phyloP scores from a whole-genome alignment of 345 rosid genomes.

The Camelina neglecta region DNA sequence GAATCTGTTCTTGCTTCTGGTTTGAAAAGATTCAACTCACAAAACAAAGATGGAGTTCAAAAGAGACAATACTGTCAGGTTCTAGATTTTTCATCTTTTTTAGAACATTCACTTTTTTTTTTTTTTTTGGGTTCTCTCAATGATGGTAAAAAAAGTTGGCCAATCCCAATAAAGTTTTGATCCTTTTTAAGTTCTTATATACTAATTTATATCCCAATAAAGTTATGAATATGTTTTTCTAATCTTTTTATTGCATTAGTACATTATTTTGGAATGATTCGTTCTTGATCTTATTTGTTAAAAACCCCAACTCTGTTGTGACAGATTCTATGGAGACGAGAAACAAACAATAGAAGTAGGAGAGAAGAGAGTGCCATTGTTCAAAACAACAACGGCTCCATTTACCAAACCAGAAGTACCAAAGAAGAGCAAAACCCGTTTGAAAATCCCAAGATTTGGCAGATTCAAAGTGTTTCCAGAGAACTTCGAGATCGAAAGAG shows the following conservation, averaged over 20 bases:
- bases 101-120: background rate
- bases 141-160: constrained; percentile 10
- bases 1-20: constrained; percentile 21
- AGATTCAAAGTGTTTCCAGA: constrained; percentile 67
- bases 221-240: background rate
- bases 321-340: constrained; percentile 58
- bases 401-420: constrained; percentile 44
- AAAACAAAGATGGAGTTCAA: constrained; percentile 54
- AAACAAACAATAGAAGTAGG: constrained; percentile 40
- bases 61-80: constrained; percentile 66
- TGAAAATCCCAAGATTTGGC: constrained; percentile 51
- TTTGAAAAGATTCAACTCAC: background rate
- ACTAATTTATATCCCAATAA: background rate
- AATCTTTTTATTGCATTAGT: background rate
- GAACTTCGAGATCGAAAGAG: constrained; percentile 49
- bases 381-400: constrained; percentile 52
- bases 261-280: constrained; percentile 13
- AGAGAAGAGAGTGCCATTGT: constrained; percentile 55
- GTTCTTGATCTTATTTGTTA: constrained; percentile 26
- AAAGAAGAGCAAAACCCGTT: constrained; percentile 29
- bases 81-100: constrained; percentile 19
- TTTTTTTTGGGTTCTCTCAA: constrained; percentile 21
- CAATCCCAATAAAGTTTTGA: constrained; percentile 42
- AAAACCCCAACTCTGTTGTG: constrained; percentile 13
- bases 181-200: background rate